Conservation (phyloP, 208 protist species). For the Trichomonas gallinae region DNA sequence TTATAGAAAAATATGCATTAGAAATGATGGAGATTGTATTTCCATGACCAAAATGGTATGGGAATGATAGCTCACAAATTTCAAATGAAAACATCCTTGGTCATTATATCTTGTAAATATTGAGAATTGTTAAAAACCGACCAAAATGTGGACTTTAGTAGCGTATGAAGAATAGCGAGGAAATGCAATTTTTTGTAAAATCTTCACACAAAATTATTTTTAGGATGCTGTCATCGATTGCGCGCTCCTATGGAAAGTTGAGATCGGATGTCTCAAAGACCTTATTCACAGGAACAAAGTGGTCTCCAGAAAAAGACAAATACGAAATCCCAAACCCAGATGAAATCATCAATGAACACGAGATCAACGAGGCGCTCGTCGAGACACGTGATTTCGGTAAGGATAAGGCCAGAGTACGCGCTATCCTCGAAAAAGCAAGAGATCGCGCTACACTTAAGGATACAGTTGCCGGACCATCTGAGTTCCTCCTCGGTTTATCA, state of each 20-base stretch:
- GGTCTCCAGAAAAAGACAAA: background rate
- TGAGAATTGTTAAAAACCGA: background rate
- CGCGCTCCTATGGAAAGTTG: background rate
- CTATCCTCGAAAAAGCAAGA: background rate
- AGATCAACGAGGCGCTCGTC: background rate
- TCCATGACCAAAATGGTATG: background rate
- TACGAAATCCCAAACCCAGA: background rate
- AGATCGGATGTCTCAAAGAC: background rate
- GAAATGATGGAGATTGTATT: background rate
- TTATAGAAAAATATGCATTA: background rate
- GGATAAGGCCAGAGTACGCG: background rate
- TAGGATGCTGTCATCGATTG: background rate
- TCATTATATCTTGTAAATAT: background rate
- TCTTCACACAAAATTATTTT: background rate
- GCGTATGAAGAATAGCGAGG: too few relatives aligned
- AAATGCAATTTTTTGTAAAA: background rate
- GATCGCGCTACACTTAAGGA: slow-evolving; percentile 1
- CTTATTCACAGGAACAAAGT: background rate
- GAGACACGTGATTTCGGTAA: background rate
- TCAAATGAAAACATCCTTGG: background rate
- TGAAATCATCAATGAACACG: background rate
- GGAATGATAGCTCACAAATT: background rate
- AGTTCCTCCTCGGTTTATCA: slow-evolving; percentile 38
- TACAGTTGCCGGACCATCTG: background rate
- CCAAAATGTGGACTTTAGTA: background rate